These are phyloP conservation scores for Rhododendron williamsianum DNA, from an alignment of 148 eudicot species.

Conservation along the genomic window DNA sequence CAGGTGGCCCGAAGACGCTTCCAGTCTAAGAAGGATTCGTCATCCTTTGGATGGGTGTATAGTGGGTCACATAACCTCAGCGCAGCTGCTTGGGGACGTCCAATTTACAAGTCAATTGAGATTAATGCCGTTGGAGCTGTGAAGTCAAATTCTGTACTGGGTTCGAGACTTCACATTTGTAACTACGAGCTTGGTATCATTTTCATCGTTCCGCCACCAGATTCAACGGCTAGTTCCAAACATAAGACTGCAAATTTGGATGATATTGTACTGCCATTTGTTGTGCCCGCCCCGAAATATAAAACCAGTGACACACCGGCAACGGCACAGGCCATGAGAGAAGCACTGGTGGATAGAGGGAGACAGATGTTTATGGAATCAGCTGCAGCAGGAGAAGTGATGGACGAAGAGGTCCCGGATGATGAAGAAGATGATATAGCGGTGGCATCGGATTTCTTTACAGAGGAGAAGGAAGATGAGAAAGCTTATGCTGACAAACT, in stretches of 20 bases:
- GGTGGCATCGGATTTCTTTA: conserved; percentile 23
- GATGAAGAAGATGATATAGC: conserved; percentile 59
- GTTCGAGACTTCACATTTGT: conserved; percentile 66
- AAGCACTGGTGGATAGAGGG: conserved; percentile 46
- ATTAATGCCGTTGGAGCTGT: conserved; percentile 14
- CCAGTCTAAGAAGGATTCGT: conserved; percentile 38
- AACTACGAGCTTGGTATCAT: conserved; percentile 84
- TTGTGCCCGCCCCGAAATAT: conserved; percentile 82
- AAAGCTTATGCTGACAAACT: conserved; percentile 75
- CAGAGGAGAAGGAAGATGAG: conserved; percentile 62
- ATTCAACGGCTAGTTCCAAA: neutral
- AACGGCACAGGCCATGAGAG: conserved; percentile 54
- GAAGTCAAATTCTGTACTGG: conserved; percentile 30
- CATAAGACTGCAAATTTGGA: conserved; percentile 37
- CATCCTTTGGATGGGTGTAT: conserved; percentile 88
- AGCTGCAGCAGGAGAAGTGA: conserved; percentile 17
- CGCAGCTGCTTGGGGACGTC: conserved; percentile 93
- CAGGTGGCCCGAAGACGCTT: conserved; percentile 90
- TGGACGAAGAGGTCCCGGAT: conserved; percentile 48
- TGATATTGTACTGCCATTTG: conserved; percentile 65
- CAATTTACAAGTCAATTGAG: conserved; percentile 30
- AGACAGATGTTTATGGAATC: conserved; percentile 20
- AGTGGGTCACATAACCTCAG: conserved; percentile 88
- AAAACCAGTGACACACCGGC: conserved; percentile 42
- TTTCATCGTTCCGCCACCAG: conserved; percentile 67